Conservation (phyloP, 2,329 filamentous ascomycete genomes). For the Colletotrichum lentis region DNA sequence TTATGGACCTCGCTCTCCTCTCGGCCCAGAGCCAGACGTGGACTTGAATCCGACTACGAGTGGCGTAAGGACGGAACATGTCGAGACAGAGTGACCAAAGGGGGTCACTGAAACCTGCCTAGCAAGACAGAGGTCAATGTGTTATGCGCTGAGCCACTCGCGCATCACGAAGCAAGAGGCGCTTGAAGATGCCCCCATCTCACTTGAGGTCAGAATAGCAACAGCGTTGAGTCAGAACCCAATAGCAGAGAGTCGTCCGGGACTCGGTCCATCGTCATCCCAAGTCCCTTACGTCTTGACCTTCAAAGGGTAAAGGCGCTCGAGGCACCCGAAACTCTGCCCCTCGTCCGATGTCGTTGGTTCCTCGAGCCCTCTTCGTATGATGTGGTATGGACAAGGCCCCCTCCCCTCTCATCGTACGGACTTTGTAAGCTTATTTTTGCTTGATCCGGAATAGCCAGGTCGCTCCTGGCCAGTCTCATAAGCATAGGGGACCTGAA, state of each 20-base stretch:
- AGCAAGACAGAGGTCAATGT: conserved; percentile 30
- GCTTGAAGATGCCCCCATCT: conserved; percentile 15
- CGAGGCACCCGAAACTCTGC: conserved; percentile 33
- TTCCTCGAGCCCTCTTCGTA: conserved; percentile 9
- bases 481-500: conserved; percentile 16
- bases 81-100: conserved; percentile 23
- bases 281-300: conserved; percentile 34
- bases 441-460: conserved; percentile 28
- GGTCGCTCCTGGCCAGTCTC: conserved; percentile 21
- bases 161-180: not conserved
- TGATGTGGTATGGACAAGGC: conserved; percentile 13
- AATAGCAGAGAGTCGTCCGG: conserved; percentile 21
- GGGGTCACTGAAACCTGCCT: conserved; percentile 25
- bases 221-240: conserved; percentile 27
- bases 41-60: conserved; percentile 2
- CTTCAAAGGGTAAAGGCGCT: conserved; percentile 31
- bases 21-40: conserved; percentile 6
- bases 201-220: conserved; percentile 14
- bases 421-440: conserved; percentile 22
- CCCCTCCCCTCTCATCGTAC: not conserved
- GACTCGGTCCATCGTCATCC: conserved; percentile 36
- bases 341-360: conserved; percentile 29
- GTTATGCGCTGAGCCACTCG: conserved; percentile 26
- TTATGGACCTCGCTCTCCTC: conserved; percentile 23
- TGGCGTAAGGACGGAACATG: conserved; percentile 28